Base-by-base conservation (phyloP, 2,329 filamentous ascomycete genomes). In the Colletotrichum gigasporum region DNA sequence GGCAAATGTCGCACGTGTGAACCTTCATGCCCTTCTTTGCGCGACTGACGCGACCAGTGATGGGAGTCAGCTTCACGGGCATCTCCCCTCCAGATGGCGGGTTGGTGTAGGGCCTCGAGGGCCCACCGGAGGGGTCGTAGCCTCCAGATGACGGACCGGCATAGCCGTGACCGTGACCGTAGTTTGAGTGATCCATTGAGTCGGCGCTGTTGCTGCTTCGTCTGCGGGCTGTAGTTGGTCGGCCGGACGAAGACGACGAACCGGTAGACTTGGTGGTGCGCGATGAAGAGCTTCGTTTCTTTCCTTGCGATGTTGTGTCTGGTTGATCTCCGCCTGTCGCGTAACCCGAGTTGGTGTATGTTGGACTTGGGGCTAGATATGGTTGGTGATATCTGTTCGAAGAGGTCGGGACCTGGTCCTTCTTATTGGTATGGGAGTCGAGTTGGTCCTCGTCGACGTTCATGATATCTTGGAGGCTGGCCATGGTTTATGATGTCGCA, bases 1-100 rank as follows among this genome's bases (percentile, higher is more conserved):
- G 79, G 68, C 85, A 87, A 56, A 78, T 74, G 5, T 86, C 80
- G 67, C 85, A 87, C 2, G 76, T 79, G 71, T 87, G 85, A 55
- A 87, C 85, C 14, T 83, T 83, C n/a, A 87, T 77, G 11, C 85
- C 85, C 72, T 87, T 87, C 78, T 85, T 86, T 45, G 85, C 85
- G 67, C 85, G 81, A 71, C 85, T 87, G 39, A 86, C 82, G 65
- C 85, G 82, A 18, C 82, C 77, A 26, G 85, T 87, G 66, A 87
- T 84, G 10, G 85, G 85, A 20, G 85, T 87, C 67, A 85, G 74
- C 72, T 83, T 87, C 69, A 85, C 74, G 14, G 79, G 78, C 12
- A 78, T 63, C 39, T 82, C 81, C 39, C 72, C 68, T 44, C 74
- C 71, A 37, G 69, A 66, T 14, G 70, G 64, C 44, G 71, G 70